Percentiles rank a stretch among this genome's conserved stretches.
phyloP scores from a whole-genome alignment of 768 basidiomycete species.

The Hypholoma sublateritium region DNA sequence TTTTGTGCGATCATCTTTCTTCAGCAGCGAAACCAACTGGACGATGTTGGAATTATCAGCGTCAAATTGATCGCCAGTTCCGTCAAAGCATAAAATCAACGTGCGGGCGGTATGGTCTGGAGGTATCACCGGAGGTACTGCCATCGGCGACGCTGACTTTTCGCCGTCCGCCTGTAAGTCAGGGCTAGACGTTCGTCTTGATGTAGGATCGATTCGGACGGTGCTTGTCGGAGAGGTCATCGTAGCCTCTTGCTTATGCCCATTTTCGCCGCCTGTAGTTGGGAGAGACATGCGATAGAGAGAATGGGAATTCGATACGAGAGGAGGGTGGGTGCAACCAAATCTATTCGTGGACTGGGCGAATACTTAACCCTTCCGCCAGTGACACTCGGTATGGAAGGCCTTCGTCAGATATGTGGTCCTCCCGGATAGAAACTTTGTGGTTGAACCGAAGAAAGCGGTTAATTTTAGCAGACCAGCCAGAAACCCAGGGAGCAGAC shows the following conservation, averaged over 20 bases:
- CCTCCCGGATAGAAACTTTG: too few relatives aligned
- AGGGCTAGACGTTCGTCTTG: conserved; percentile 5
- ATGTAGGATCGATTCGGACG: conserved; percentile 6
- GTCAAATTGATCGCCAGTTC: conserved; percentile 54
- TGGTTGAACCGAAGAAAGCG: too few relatives aligned
- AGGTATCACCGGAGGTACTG: conserved; percentile 36
- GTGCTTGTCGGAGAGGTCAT: conserved; percentile 18
- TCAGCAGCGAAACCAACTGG: conserved; percentile 46
- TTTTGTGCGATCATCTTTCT: conserved; percentile 49
- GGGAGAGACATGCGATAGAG: neutral
- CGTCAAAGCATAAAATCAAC: conserved; percentile 57
- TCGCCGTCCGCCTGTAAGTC: conserved; percentile 8
- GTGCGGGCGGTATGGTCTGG: conserved; percentile 38
- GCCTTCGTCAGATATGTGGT: too few relatives aligned
- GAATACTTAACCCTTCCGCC: too few relatives aligned
- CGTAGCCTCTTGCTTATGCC: conserved; percentile 19
- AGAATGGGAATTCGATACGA: neutral
- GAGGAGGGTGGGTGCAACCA: neutral
- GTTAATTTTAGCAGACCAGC: too few relatives aligned
- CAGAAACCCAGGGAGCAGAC: too few relatives aligned
- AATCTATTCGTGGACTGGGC: neutral
- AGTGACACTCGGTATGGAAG: too few relatives aligned
- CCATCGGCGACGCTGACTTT: conserved; percentile 19
- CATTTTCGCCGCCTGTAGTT: neutral
- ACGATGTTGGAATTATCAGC: conserved; percentile 57